These are phyloP conservation scores for Talaromyces stipitatus DNA, from an alignment of 495 filamentous ascomycete species.

Conservation along the genomic window DNA sequence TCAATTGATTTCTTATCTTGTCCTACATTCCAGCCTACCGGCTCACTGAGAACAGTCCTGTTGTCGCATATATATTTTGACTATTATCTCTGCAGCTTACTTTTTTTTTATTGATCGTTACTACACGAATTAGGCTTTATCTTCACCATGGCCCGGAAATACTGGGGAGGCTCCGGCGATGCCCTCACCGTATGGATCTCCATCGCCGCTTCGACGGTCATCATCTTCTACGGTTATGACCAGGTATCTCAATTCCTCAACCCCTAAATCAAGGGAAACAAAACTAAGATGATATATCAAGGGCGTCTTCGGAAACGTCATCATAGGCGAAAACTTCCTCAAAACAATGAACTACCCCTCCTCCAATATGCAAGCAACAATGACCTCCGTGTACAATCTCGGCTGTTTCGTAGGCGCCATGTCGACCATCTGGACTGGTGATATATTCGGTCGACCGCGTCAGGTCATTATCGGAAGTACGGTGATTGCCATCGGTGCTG, in stretches of 20 bases:
- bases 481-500: slow-evolving; percentile 48
- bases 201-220: neutral
- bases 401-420: slow-evolving; percentile 51
- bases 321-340: slow-evolving; percentile 19
- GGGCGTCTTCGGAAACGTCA: slow-evolving; percentile 26
- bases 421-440: slow-evolving; percentile 39
- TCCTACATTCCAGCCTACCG: neutral
- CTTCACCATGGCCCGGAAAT: slow-evolving; percentile 1
- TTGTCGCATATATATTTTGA: neutral
- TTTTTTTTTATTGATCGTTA: neutral
- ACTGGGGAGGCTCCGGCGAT: slow-evolving; percentile 3
- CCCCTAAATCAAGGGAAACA: no score
- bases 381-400: slow-evolving; percentile 52
- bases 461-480: slow-evolving; percentile 41
- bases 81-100: neutral
- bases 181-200: slow-evolving; percentile 6
- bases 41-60: neutral
- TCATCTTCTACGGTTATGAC: slow-evolving; percentile 6
- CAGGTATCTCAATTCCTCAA: neutral
- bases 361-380: slow-evolving; percentile 6
- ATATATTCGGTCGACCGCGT: slow-evolving; percentile 44
- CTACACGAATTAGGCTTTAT: neutral
- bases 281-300: neutral
- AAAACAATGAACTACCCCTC: slow-evolving; percentile 10
- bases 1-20: neutral